Conservation (phyloP, 2,329 filamentous ascomycete species). For the Ophiostoma piceae region DNA sequence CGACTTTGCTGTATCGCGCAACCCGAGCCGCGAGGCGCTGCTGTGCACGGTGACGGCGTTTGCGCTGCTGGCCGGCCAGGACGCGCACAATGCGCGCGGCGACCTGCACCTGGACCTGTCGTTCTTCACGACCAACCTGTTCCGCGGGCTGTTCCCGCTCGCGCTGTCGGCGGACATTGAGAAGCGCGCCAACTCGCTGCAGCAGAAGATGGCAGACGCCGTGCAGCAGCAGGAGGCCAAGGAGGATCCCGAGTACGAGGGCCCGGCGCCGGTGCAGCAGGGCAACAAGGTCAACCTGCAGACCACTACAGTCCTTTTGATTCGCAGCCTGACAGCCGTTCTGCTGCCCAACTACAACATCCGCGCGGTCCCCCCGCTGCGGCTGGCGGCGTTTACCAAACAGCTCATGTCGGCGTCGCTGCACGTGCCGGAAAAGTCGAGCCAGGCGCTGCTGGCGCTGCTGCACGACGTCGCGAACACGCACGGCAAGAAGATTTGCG, state of each 20-base stretch:
- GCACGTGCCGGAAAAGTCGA: slow-evolving; percentile 86
- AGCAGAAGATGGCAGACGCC: slow-evolving; percentile 60
- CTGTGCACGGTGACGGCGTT: slow-evolving; percentile 96
- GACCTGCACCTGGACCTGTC: slow-evolving; percentile 83
- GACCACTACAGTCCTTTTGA: slow-evolving; percentile 86
- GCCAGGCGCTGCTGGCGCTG: slow-evolving; percentile 71
- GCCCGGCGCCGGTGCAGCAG: slow-evolving; percentile 28
- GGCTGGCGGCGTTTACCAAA: slow-evolving; percentile 89
- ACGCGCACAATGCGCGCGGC: slow-evolving; percentile 76
- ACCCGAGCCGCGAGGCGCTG: slow-evolving; percentile 77
- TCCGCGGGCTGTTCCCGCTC: slow-evolving; percentile 73
- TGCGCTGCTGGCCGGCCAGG: slow-evolving; percentile 90
- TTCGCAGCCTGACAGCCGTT: slow-evolving; percentile 77
- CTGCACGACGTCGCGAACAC: slow-evolving; percentile 72
- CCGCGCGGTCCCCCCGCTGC: slow-evolving; percentile 69
- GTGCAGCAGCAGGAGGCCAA: slow-evolving; percentile 26
- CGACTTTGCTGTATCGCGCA: slow-evolving; percentile 51
- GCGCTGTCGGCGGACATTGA: slow-evolving; percentile 83
- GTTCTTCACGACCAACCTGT: slow-evolving; percentile 93
- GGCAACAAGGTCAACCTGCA: slow-evolving; percentile 78
- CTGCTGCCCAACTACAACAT: slow-evolving; percentile 71
- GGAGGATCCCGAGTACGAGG: neutral
- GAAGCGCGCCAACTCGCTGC: slow-evolving; percentile 65
- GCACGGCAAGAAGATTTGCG: slow-evolving; percentile 73
- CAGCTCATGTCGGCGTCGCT: slow-evolving; percentile 76